A percentile compares a stretch with the other conserved stretches of the same genome.
phyloP scores from a whole-genome alignment of 1,139 yeast species.

The Candida labiduridarum region DNA sequence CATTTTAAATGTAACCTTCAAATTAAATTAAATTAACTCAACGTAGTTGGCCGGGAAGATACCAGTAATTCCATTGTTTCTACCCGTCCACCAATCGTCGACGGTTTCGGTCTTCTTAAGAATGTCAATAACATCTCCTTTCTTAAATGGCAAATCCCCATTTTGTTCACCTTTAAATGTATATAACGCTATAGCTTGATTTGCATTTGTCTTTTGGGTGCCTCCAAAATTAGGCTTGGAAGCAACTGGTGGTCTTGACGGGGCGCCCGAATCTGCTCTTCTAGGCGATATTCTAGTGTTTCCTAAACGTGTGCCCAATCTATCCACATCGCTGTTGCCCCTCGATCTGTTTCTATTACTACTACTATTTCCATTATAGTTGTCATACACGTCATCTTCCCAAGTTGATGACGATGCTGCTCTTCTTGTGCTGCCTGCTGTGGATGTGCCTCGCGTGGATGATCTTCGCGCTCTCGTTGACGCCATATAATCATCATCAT shows the following conservation, averaged over 20 bases:
- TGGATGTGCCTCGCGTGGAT: conserved; percentile 21
- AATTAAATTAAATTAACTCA: conserved; percentile 56
- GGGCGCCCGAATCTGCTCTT: conserved; percentile 23
- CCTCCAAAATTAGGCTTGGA: conserved; percentile 59
- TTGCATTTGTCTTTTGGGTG: conserved; percentile 47
- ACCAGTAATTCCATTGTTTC: conserved; percentile 79
- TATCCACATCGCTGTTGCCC: conserved; percentile 38
- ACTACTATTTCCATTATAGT: conserved; percentile 15
- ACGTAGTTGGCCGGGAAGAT: conserved; percentile 98
- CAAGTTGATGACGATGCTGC: conserved; percentile 38
- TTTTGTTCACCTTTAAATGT: conserved; percentile 88
- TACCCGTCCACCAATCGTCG: conserved; percentile 99
- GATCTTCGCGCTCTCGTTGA: conserved; percentile 16
- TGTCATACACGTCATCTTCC: conserved; percentile 85
- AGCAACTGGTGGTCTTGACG: conserved; percentile 40
- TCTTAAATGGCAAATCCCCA: conserved; percentile 89
- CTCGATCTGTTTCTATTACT: conserved; percentile 29
- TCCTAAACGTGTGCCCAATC: conserved; percentile 33
- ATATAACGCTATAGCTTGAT: conserved; percentile 87
- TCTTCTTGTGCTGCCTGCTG: conserved; percentile 9
- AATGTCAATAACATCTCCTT: conserved; percentile 93
- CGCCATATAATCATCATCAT: conserved; percentile 27
- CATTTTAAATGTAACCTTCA: not conserved
- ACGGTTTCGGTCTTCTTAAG: conserved; percentile 81
- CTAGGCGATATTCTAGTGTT: conserved; percentile 29